Percentiles rank a stretch among this genome's conserved stretches.
These are phyloP conservation scores for Tricholoma bakamatsutake DNA, from an alignment of 768 basidiomycete species.

Conservation along the genomic window DNA sequence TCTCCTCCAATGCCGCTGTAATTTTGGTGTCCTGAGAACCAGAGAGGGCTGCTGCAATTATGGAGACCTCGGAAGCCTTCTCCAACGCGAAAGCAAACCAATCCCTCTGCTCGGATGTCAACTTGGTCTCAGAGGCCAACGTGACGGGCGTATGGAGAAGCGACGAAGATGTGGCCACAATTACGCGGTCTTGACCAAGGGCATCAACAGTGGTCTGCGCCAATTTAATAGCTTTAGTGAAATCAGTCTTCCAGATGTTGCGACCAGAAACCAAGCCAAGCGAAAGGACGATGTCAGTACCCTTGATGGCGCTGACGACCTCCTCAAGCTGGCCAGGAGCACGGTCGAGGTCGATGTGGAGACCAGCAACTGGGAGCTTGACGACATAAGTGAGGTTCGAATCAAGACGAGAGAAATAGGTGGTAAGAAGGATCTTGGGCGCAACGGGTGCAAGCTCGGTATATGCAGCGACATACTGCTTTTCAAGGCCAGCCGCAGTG, in stretches of 20 bases:
- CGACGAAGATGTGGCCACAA: conserved; percentile 94
- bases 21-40: conserved; percentile 75
- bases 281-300: conserved; percentile 76
- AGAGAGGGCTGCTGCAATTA: conserved; percentile 79
- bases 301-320: conserved; percentile 78
- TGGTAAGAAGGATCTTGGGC: conserved; percentile 90
- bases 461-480: conserved; percentile 78
- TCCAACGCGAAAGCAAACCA: conserved; percentile 99
- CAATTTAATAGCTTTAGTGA: conserved; percentile 72
- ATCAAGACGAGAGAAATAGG: conserved; percentile 96
- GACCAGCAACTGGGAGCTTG: conserved; percentile 88
- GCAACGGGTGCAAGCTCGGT: conserved; percentile 73
- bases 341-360: conserved; percentile 96
- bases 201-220: conserved; percentile 80
- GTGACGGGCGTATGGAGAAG: conserved; percentile 98
- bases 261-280: conserved; percentile 96
- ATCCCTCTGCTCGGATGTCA: conserved; percentile 84
- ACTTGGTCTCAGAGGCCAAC: conserved; percentile 85
- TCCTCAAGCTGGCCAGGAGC: conserved; percentile 85
- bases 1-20: conserved; percentile 75
- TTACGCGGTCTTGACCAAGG: conserved; percentile 83
- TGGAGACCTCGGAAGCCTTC: conserved; percentile 88
- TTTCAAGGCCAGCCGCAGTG: conserved; percentile 66
- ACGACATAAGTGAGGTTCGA: conserved; percentile 82
- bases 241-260: conserved; percentile 99